A percentile compares a stretch with the other conserved stretches of the same genome.
Conservation (phyloP, 257 asterid species). For the Parsonsia alboflavescens region DNA sequence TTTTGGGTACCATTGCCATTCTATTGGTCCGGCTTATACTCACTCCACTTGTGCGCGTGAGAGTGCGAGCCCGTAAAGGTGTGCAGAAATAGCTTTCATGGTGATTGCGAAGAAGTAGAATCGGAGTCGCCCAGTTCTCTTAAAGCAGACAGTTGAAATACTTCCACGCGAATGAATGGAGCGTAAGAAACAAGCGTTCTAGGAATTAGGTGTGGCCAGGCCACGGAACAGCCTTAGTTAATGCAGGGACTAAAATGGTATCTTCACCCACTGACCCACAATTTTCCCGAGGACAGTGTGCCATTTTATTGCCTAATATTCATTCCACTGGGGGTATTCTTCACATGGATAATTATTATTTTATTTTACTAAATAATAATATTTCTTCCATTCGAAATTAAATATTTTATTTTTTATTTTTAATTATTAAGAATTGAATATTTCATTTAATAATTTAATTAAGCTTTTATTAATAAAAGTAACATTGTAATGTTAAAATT, state of each 20-base stretch:
- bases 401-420: too few species aligned
- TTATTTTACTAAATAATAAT: too few species aligned
- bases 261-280: slow-evolving; percentile 20
- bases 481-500: too few species aligned
- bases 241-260: slow-evolving; percentile 14
- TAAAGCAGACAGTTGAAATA: neutral
- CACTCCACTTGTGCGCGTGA: neutral
- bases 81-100: neutral
- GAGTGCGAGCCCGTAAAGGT: neutral
- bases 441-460: too few species aligned
- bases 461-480: too few species aligned
- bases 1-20: neutral
- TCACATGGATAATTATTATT: too few species aligned
- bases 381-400: too few species aligned
- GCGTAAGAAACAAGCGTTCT: slow-evolving; percentile 4
- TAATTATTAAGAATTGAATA: too few species aligned
- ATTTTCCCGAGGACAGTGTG: neutral
- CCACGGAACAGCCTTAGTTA: slow-evolving; percentile 12
- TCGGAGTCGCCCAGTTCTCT: neutral
- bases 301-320: neutral
- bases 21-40: neutral
- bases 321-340: neutral
- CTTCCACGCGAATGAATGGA: neutral
- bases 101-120: neutral
- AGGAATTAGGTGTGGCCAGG: neutral